Base-by-base conservation (phyloP, 1,139 yeast species). In the Candida mesenterica region DNA sequence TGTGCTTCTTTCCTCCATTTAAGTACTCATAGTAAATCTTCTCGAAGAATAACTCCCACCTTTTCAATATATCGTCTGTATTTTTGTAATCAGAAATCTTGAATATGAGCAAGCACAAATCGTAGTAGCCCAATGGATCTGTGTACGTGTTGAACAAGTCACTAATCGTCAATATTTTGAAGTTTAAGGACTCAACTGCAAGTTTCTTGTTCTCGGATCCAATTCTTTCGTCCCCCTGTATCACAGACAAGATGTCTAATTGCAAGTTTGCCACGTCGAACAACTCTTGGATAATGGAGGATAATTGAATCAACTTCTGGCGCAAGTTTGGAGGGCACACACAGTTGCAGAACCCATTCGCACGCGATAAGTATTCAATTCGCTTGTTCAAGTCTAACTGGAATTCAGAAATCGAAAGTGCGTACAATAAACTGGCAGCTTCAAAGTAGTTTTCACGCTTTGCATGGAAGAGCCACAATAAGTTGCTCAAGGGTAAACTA, bases 321-420 rank as follows among this genome's bases (percentile, higher is more conserved):
- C 94, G 75, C 50, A 82, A 72, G 41, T 75, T 78, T 22, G 94
- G 89, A 15, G 94, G 84, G 45, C 92, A 81, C 20, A 79, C 80
- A 57, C 95, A 83, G 52, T 86, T 86, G 55, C 96, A 86, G 65
- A 87, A 90, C 3, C 96, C 96, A 56, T 84, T 85, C 1, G 97
- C 97, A 46, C 97, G 76, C 1, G 97, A 86, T 41, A 92, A 70
- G 53, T 77, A 89, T 57, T 90, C 97, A 33, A 92, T 82, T 57
- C 98, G 75, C 49, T 84, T 83, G 27, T 75, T 72, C 43, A 92
- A 70, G 27, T 74, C 64, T 37, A 92, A 68, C 10, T 75, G 74
- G 57, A 89, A 89, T 36, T 82, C 84, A 18, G 95, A 81, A 15
- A 79, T 68, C 0, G 97, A 83, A 43, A 92, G 65, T 6, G 79